Evolutionary conservation across 2,329 filamentous ascomycete species (phyloP).

Genomic region (Fusarium sp.): DNA sequence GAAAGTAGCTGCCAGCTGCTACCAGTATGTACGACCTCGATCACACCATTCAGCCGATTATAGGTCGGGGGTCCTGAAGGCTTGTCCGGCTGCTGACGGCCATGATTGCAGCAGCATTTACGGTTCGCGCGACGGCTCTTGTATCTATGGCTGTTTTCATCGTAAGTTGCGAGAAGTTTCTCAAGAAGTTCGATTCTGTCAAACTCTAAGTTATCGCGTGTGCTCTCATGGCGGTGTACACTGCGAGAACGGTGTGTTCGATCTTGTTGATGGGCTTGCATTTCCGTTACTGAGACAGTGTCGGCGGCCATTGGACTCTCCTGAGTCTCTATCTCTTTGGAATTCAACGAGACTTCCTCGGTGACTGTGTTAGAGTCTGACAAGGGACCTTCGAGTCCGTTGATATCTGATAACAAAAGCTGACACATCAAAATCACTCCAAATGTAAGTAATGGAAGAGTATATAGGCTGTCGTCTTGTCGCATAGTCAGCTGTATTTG

Average conservation of each 20-base stretch:
- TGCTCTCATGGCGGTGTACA: no score
- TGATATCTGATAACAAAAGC: no score
- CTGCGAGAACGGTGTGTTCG: no score
- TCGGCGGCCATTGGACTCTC: background rate
- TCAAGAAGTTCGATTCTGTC: background rate
- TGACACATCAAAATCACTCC: no score
- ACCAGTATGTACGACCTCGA: constrained; percentile 5
- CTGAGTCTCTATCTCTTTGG: background rate
- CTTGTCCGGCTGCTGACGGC: background rate
- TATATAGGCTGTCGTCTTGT: no score
- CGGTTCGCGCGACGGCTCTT: background rate
- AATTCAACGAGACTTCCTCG: background rate
- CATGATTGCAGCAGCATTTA: background rate
- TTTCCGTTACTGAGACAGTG: background rate
- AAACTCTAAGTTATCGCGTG: background rate
- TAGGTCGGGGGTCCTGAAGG: background rate
- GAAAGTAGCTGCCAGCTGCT: constrained; percentile 6
- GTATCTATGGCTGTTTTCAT: background rate
- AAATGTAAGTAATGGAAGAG: no score
- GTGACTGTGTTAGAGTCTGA: background rate
- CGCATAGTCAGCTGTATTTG: no score
- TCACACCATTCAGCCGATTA: background rate
- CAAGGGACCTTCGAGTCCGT: background rate
- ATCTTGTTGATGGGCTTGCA: background rate
- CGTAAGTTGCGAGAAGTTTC: background rate